Base-by-base conservation (phyloP, 805 yeast genomes). In the Metschnikowia sp. region DNA sequence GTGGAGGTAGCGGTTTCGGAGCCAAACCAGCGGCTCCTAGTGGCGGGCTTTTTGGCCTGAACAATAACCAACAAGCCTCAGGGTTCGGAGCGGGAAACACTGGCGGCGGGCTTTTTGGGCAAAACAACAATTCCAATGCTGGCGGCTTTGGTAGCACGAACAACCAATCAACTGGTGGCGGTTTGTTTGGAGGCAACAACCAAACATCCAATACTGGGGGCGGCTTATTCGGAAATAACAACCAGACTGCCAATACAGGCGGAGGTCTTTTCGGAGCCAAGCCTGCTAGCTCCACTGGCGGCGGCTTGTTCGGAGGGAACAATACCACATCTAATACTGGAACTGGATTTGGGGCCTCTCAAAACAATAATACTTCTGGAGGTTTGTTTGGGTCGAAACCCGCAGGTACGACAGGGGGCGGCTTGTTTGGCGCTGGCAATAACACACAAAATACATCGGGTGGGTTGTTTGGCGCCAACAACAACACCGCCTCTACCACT, bases 381-480 rank as follows among this genome's bases (percentile, higher is more conserved):
- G 70, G 71, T 4, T 56, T 64, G 26, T 66, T 64, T 53, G 69
- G 72, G 3, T 41, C 57, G 15, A 54, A 56, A 52, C 53, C 55
- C 19, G 56, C 49, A 41, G 48, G 56, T 22, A 47, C 52, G 28
- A 39, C 59, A 9, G 58, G 59, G 10, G 65, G 66, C 1, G 60
- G 57, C 10, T 45, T 59, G 39, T 55, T 56, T 39, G 58, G 58
- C 11, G 43, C 35, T 33, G 55, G 32, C 22, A 49, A 42, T 39
- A 49, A 41, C 39, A 33, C 47, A 2, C 53, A 45, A 15, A 42
- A 37, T 30, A 41, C 44, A 2, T 36, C 69, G 26, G 59, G 66
- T 29, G 76, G 77, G 4, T 59, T 68, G 32, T 78, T 78, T 57
- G 81, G 81, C 33, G 59, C 64, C 32, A 52, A 41, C 36, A 51